Conservation (phyloP, 73 alveolate species). For the Halteria grandinella region DNA sequence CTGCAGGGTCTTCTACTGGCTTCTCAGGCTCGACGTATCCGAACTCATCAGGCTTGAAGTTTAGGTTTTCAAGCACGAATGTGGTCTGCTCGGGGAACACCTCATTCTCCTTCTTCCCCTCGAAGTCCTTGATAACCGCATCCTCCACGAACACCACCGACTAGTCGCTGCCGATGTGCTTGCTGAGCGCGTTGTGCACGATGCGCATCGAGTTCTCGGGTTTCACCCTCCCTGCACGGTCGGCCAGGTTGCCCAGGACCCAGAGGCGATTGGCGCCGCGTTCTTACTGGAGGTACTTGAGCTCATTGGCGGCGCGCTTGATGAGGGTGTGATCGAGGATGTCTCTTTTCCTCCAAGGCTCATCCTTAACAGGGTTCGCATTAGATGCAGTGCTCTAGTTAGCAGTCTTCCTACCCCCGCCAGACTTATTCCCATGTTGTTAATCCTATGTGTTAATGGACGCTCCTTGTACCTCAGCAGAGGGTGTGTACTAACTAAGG, state of each 20-base stretch:
- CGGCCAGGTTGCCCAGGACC: conserved; percentile 67
- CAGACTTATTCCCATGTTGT: too few species aligned
- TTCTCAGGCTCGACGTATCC: conserved; percentile 68
- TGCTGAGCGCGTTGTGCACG: conserved; percentile 37
- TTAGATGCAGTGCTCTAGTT: too few species aligned
- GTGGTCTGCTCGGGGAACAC: conserved; percentile 68
- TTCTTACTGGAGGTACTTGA: conserved; percentile 70
- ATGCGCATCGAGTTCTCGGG: conserved; percentile 65
- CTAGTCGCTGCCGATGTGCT: conserved; percentile 64
- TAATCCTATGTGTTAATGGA: too few species aligned
- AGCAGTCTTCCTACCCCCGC: too few species aligned
- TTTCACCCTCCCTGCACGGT: conserved; percentile 54
- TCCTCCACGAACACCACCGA: conserved; percentile 64
- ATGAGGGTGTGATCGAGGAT: conserved; percentile 53
- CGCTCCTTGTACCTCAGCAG: too few species aligned
- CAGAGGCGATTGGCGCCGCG: conserved; percentile 70
- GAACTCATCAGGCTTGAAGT: conserved; percentile 72
- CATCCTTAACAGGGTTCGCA: too few species aligned
- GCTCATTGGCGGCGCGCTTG: conserved; percentile 61
- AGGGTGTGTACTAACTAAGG: conserved; percentile 49
- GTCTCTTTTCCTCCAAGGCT: conserved; percentile 55
- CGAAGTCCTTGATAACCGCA: conserved; percentile 50
- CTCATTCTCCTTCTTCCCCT: conserved; percentile 69
- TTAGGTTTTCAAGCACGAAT: conserved; percentile 66
- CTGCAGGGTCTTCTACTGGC: conserved; percentile 49